phyloP scores from a whole-genome alignment of 2,329 filamentous ascomycete species.

The Penicillium griseofulvum region DNA sequence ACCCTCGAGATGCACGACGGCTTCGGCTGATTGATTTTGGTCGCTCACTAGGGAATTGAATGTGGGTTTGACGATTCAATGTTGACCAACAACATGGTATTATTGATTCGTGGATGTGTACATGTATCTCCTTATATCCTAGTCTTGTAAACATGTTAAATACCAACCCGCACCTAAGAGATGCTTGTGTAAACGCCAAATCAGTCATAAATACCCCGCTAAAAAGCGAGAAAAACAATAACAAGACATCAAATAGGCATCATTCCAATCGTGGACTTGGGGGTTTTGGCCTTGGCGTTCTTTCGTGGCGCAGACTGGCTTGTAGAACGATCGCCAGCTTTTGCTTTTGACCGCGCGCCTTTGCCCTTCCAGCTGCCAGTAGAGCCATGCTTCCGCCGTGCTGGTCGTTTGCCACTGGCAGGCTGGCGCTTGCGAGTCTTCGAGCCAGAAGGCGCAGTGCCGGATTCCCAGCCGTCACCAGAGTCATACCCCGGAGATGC shows the following conservation, averaged over 20 bases:
- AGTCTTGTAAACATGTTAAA: constrained; percentile 4
- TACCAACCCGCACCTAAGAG: constrained; percentile 4
- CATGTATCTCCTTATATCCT: constrained; percentile 13
- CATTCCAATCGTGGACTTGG: constrained; percentile 37
- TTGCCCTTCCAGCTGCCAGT: constrained; percentile 25
- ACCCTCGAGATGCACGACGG: constrained; percentile 53
- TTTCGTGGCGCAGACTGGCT: constrained; percentile 25
- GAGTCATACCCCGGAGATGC: constrained; percentile 22
- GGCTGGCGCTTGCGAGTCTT: constrained; percentile 28
- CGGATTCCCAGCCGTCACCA: constrained; percentile 21
- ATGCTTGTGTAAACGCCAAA: constrained; percentile 18
- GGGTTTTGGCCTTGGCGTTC: constrained; percentile 22
- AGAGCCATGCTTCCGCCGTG: constrained; percentile 27
- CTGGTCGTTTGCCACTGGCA: constrained; percentile 18
- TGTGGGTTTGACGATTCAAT: neutral
- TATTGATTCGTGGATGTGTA: constrained; percentile 13
- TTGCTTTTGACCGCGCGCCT: constrained; percentile 24
- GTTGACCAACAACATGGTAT: constrained; percentile 7
- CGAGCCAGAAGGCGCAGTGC: constrained; percentile 16
- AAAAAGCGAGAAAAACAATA: neutral
- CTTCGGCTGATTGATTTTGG: constrained; percentile 56
- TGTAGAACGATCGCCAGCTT: constrained; percentile 20
- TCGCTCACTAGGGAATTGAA: constrained; percentile 32
- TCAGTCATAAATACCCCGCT: constrained; percentile 9
- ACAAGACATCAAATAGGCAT: constrained; percentile 35